Base-by-base conservation (phyloP, 371 early-diverging fungal genomes). In the Basidiobolus meristosporus region DNA sequence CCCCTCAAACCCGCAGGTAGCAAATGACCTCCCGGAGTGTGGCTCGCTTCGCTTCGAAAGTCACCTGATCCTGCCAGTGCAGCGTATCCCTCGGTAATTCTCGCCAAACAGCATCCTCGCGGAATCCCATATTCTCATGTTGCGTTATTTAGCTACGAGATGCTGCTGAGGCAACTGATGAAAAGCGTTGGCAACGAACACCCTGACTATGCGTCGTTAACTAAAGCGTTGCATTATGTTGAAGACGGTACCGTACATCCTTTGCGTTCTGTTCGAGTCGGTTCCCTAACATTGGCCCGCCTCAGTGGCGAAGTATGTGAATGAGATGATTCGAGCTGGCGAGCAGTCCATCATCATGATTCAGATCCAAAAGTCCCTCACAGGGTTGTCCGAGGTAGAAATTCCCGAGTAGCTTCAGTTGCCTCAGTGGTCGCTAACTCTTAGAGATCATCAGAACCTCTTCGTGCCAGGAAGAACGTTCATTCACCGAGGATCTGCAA, bases 251-350 rank as follows among this genome's bases (percentile, higher is more conserved):
- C 44, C 29, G 7, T 49, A 57, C n/a, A 61, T 56, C 29, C 62
- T 70, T 44, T 16, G 37, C 6, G 7, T 16, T 12, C 32, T 12
- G 6, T 34, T 7, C 12, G 5, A 6, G 18, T n/a, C 26, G n/a
- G n/a, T n/a, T n/a, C n/a, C n/a, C 12, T 14, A 7, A 16, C 7
- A 34, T 34, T 5, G 16, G 18, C 5, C 18, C 6, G 7, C n/a
- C 18, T 32, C 47, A 39, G 46, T 47, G 1, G 51, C 63, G 39
- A 52, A 54, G n/a, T 70, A 72, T 59, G 75, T 81, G 34, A 77
- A 83, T 50, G 83, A 79, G 42, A 74, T 59, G 26, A 72, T 82
- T 32, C 65, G 73, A 17, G 65, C 75, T 42, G 78, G 80, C 46
- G 81, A 79, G 43, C 72, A 70, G 71, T 54, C 66, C 43, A 56